Percentiles rank a stretch among this genome's conserved stretches.
Evolutionary conservation across 75 land plant species (phyloP).

Genomic region (Gnetum montanum): DNA sequence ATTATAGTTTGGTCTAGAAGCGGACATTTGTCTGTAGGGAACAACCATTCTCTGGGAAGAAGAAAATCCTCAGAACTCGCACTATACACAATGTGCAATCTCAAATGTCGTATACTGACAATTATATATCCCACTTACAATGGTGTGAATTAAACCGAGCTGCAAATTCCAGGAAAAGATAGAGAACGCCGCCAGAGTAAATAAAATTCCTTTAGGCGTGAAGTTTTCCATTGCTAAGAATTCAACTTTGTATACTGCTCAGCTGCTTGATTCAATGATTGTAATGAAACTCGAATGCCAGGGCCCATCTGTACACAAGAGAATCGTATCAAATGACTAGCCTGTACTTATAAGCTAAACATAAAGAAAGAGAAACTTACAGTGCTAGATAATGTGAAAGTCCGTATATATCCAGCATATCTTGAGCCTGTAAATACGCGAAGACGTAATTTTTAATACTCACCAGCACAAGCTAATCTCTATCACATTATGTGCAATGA

Average conservation of each 20-base stretch:
- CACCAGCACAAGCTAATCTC: not conserved
- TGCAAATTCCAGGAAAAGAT: too few species aligned
- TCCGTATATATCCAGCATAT: constrained; percentile 74
- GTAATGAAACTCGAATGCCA: constrained; percentile 65
- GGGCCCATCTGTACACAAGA: constrained; percentile 71
- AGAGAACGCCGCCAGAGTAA: too few species aligned
- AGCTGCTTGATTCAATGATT: constrained; percentile 59
- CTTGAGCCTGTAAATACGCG: constrained; percentile 61
- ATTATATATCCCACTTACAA: too few species aligned
- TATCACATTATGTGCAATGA: not conserved
- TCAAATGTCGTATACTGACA: too few species aligned
- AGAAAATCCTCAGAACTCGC: too few species aligned
- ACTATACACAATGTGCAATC: too few species aligned
- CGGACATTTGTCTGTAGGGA: too few species aligned
- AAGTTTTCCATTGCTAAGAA: too few species aligned
- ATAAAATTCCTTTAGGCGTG: too few species aligned
- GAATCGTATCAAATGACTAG: not conserved
- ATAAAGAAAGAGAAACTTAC: constrained; percentile 26
- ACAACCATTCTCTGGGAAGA: too few species aligned
- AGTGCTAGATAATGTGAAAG: constrained; percentile 70
- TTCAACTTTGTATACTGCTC: constrained; percentile 55
- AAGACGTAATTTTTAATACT: not conserved
- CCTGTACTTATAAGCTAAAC: not conserved
- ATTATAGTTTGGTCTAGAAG: too few species aligned
- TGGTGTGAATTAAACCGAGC: too few species aligned